Base-by-base conservation (phyloP, 78 protist species). In the Dictyostelium firmibasis region DNA sequence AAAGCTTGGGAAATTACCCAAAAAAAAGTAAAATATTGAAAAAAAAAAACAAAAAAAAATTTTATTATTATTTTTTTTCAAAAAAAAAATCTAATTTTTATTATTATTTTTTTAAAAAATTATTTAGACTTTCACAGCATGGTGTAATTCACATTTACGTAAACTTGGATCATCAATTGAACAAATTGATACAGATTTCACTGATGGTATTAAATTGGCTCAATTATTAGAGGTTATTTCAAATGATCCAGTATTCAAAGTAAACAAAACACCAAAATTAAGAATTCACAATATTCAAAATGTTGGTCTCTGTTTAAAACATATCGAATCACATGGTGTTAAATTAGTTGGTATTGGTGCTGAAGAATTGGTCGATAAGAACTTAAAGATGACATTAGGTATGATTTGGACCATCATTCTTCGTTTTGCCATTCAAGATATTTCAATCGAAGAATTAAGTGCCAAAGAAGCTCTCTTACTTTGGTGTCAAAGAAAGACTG, bases 381-480 rank as follows among this genome's bases (percentile, higher is more conserved):
- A 95, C 23, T 67, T 85, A 14, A 95, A 95, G 92, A 95, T 95
- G 97, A 96, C 95, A 23, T 86, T 96, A 14, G 97, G 97, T 84
- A 92, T 96, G 96, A 84, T 96, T 27, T 96, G 97, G 97, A 86
- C 95, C 4, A 96, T 96, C 78, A 96, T 96, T 85, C 77, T 96
- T 70, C 94, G 95, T 75, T 96, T 92, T 47, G 96, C 94, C 83
- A 96, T 96, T 84, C 86, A 89, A 92, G 97, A 94, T 29, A 96
- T 96, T 67, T 86, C 94, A 11, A 57, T 96, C 31, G 97, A 96
- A 77, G 97, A 96, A 76, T 70, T 96, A 11, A 84, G 92, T 41
- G 97, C 97, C 84, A 91, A 92, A 91, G 97, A 96, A 67, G 97
- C 95, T 33, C 85, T 97, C 38, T 95, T 97, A 53, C 85, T 83